A percentile compares a stretch with the other conserved stretches of the same genome.
phyloP scores from a whole-genome alignment of 192 early-diverging fungal genomes.

The Geranomyces variabilis region DNA sequence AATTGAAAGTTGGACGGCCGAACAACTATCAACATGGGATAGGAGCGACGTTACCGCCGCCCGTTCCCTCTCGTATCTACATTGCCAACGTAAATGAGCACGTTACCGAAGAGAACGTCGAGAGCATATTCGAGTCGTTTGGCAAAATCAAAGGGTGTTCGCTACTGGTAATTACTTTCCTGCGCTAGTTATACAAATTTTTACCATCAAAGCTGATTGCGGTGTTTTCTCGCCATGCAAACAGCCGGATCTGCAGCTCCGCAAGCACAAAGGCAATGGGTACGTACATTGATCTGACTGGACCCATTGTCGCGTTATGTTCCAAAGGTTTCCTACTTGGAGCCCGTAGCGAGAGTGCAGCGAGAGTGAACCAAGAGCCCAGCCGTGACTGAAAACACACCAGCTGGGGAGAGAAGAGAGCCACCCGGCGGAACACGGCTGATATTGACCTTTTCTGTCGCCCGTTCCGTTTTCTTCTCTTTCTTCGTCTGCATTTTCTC shows the following conservation, averaged over 20 bases:
- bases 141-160: slow-evolving; percentile 73
- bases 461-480: slow-evolving; percentile 33
- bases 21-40: slow-evolving; percentile 76
- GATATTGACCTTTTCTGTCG: slow-evolving; percentile 34
- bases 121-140: slow-evolving; percentile 83
- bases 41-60: slow-evolving; percentile 62
- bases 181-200: not conserved
- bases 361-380: no score
- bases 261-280: slow-evolving; percentile 84
- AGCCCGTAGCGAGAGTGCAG: no score
- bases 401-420: not conserved
- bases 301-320: not conserved
- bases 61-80: slow-evolving; percentile 73
- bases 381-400: no score
- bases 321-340: no score
- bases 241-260: slow-evolving; percentile 67
- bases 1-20: slow-evolving; percentile 81
- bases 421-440: not conserved
- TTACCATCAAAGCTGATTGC: not conserved
- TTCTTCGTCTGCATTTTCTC: slow-evolving; percentile 7
- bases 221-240: not conserved
- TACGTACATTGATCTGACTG: slow-evolving; percentile 55
- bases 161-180: slow-evolving; percentile 55
- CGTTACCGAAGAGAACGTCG: slow-evolving; percentile 73
- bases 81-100: slow-evolving; percentile 82